phyloP scores from a whole-genome alignment of 1,284 basidiomycete species.

The Sanghuangporus weigelae region DNA sequence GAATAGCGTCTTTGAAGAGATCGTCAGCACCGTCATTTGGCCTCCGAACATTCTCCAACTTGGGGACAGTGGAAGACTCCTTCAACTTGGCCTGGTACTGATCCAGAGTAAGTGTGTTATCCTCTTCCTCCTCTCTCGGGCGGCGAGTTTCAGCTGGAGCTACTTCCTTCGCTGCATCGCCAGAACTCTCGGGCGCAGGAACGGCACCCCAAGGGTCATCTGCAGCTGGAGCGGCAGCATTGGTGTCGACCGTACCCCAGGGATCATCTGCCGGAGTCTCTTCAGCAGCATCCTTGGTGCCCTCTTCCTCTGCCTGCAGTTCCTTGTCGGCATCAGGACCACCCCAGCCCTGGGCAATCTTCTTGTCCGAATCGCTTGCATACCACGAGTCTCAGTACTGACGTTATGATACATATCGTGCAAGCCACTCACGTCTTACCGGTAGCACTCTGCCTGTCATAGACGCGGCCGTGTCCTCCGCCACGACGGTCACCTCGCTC shows the following conservation, averaged over 20 bases:
- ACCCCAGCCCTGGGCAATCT: slow-evolving; percentile 88
- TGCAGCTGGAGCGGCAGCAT: slow-evolving; percentile 24
- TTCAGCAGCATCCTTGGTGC: slow-evolving; percentile 44
- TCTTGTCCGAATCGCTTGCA: slow-evolving; percentile 83
- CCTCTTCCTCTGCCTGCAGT: slow-evolving; percentile 72
- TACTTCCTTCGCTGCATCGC: slow-evolving; percentile 33
- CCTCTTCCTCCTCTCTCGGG: slow-evolving; percentile 79
- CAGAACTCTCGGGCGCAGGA: slow-evolving; percentile 30
- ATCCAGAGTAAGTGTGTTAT: slow-evolving; percentile 86
- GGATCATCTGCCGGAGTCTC: slow-evolving; percentile 22
- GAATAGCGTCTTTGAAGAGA: slow-evolving; percentile 59
- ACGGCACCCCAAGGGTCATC: slow-evolving; percentile 37
- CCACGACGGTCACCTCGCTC: slow-evolving; percentile 31
- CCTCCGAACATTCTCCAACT: slow-evolving; percentile 61
- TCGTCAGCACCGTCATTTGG: slow-evolving; percentile 64
- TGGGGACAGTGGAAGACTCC: slow-evolving; percentile 57
- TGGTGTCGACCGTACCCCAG: slow-evolving; percentile 21
- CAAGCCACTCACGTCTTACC: slow-evolving; percentile 62
- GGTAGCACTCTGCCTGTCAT: slow-evolving; percentile 80
- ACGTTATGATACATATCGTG: neutral
- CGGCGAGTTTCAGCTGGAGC: slow-evolving; percentile 28
- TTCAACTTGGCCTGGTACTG: slow-evolving; percentile 77
- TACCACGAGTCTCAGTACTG: slow-evolving; percentile 19
- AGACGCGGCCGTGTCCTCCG: slow-evolving; percentile 63
- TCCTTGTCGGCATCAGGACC: slow-evolving; percentile 79